Conservation (phyloP, 495 filamentous ascomycete genomes). For the Hypoxylon intermedium region DNA sequence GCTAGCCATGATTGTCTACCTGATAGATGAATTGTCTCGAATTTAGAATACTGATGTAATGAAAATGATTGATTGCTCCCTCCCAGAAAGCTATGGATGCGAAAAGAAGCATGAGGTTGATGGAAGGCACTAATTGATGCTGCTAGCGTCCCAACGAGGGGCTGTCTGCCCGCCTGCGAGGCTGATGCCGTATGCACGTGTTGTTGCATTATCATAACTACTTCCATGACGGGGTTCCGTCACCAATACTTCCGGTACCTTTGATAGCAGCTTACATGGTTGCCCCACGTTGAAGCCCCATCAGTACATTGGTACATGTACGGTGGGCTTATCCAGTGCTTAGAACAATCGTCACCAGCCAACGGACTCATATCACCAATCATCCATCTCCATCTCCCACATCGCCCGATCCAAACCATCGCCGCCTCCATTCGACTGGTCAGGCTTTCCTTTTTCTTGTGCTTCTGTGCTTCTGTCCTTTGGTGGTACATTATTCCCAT, state of each 20-base stretch:
- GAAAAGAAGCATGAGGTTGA: conserved; percentile 18
- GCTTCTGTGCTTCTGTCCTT: neutral
- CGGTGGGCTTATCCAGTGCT: too few relatives aligned
- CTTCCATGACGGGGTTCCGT: neutral
- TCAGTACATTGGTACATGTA: neutral
- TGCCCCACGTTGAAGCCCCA: conserved; percentile 18
- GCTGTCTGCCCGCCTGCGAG: conserved; percentile 5
- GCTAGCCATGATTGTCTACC: too few relatives aligned
- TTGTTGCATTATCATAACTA: neutral
- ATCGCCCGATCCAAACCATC: conserved; percentile 19
- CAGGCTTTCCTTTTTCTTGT: conserved; percentile 17
- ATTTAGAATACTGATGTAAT: too few relatives aligned
- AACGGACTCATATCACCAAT: conserved; percentile 23
- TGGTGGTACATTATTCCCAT: neutral
- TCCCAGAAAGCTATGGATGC: conserved; percentile 17
- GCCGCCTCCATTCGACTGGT: conserved; percentile 15
- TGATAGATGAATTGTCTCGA: too few relatives aligned
- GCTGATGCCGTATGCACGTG: conserved; percentile 11
- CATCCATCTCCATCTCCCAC: too few relatives aligned
- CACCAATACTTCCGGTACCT: conserved; percentile 6
- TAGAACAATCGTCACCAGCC: conserved; percentile 9
- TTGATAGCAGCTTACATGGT: conserved; percentile 12
- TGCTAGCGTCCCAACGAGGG: conserved; percentile 14
- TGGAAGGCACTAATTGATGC: conserved; percentile 4
- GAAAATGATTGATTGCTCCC: neutral